A percentile compares a stretch with the other conserved stretches of the same genome.
Evolutionary conservation across 768 basidiomycete species (phyloP).

Genomic region (Mycena polygramma): DNA sequence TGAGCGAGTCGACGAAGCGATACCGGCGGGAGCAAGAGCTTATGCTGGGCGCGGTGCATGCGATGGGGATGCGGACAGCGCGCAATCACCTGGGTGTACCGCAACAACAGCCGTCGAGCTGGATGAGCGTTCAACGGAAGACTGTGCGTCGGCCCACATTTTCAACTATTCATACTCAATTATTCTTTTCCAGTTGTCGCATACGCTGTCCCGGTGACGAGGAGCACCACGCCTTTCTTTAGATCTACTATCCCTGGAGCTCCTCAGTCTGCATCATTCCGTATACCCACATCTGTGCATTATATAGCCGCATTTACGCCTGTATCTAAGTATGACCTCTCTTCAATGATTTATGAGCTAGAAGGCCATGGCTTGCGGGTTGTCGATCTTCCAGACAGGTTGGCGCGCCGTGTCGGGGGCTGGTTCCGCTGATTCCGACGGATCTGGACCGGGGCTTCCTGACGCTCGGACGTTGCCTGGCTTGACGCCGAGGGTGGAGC

Average conservation of each 20-base stretch:
- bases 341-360: slow-evolving; percentile 9
- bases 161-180: neutral
- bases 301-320: slow-evolving; percentile 30
- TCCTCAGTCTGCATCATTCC: slow-evolving; percentile 19
- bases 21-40: slow-evolving; percentile 85
- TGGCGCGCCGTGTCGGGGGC: slow-evolving; percentile 30
- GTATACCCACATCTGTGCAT: slow-evolving; percentile 38
- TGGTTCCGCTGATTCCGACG: slow-evolving; percentile 27
- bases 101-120: slow-evolving; percentile 70
- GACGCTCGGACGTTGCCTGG: slow-evolving; percentile 55
- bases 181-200: slow-evolving; percentile 22
- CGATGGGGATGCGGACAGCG: slow-evolving; percentile 72
- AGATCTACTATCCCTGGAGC: slow-evolving; percentile 27
- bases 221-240: slow-evolving; percentile 3
- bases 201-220: slow-evolving; percentile 30
- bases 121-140: slow-evolving; percentile 78
- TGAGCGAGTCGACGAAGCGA: slow-evolving; percentile 66
- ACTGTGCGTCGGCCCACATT: slow-evolving; percentile 46
- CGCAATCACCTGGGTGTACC: slow-evolving; percentile 71
- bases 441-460: slow-evolving; percentile 35
- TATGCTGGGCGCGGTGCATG: slow-evolving; percentile 83
- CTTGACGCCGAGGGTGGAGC: slow-evolving; percentile 81
- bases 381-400: slow-evolving; percentile 44
- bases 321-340: slow-evolving; percentile 19
- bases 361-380: slow-evolving; percentile 33